A percentile compares a stretch with the other conserved stretches of the same genome.
phyloP scores from a whole-genome alignment of 1,139 yeast genomes.

The Schwanniomyces etchellsii region DNA sequence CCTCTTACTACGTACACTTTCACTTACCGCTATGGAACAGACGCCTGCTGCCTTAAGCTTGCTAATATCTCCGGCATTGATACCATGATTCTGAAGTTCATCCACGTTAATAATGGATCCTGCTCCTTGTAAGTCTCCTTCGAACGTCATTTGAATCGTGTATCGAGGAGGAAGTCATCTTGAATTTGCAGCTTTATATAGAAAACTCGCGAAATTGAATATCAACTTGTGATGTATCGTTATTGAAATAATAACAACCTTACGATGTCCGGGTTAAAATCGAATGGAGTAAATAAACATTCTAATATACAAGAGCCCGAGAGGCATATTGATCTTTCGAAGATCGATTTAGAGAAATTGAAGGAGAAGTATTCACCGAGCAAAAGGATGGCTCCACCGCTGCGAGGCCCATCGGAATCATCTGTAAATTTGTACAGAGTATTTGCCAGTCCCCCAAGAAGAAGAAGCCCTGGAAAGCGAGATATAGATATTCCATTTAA shows the following conservation, averaged over 20 bases:
- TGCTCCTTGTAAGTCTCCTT: constrained; percentile 6
- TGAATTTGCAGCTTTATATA: no score
- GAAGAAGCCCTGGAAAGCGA: constrained; percentile 4
- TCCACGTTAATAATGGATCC: constrained; percentile 36
- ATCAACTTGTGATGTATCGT: no score
- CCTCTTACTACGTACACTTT: background rate
- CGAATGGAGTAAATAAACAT: no score
- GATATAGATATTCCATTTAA: background rate
- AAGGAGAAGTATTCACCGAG: constrained; percentile 14
- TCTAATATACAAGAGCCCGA: no score
- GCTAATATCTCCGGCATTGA: constrained; percentile 53
- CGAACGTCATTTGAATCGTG: constrained; percentile 6
- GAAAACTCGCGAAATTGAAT: no score
- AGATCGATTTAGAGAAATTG: constrained; percentile 6
- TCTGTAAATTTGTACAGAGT: constrained; percentile 6
- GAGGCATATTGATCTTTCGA: background rate
- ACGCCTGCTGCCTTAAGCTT: constrained; percentile 50
- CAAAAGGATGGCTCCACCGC: constrained; percentile 7
- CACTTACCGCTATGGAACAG: constrained; percentile 45
- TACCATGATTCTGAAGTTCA: constrained; percentile 51
- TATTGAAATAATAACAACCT: no score
- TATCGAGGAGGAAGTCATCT: background rate
- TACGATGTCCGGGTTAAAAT: no score
- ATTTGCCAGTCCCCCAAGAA: constrained; percentile 9
- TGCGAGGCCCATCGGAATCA: constrained; percentile 4